Evolutionary conservation across 2,329 filamentous ascomycete species (phyloP), one percentile per base, ranked within the genome.

Genomic region (Fusarium foetens): DNA sequence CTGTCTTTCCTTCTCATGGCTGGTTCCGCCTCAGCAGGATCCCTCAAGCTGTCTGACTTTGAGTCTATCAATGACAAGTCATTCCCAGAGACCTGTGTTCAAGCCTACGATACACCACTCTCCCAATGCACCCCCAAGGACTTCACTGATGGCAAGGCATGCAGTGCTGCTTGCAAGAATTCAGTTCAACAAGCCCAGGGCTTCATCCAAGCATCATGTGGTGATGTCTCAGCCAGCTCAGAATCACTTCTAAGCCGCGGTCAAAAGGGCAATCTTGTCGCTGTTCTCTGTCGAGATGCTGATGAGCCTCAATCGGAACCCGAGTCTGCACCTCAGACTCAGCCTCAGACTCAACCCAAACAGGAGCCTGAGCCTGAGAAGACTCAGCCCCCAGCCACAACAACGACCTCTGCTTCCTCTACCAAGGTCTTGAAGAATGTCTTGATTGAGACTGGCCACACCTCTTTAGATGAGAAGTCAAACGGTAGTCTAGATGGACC

Each of bases 31-130:
- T 79, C 77, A 11, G 78, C 66, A 46, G 49, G 60, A n/a, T 70
- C 68, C 3, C 57, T 80, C n/a, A 76, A 73, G 8, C 79, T 86
- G 33, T 80, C 82, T 49, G 80, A 80, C 71, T 83, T 86, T 61
- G 79, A 85, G 60, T 76, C 80, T 45, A 79, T 86, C 60, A 76
- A 79, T n/a, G 77, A 80, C 16, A 67, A 79, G n/a, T 74, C 79
- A 8, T 76, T 83, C 14, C 80, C 83, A 1, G 60, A 82, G 39
- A 72, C 70, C 45, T 86, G 85, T 71, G 76, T 81, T 19, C 72
- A 80, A 41, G 83, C 82, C 38, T 86, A 86, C 76, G 82, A 83
- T 70, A 76, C 78, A 10, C 80, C 80, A 9, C 80, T 86, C 31
- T 45, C 61, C n/a, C 79, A 80, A 54, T 86, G 85, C 74, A 63